phyloP scores from a whole-genome alignment of 768 basidiomycete species.

The Suillus variegatus region DNA sequence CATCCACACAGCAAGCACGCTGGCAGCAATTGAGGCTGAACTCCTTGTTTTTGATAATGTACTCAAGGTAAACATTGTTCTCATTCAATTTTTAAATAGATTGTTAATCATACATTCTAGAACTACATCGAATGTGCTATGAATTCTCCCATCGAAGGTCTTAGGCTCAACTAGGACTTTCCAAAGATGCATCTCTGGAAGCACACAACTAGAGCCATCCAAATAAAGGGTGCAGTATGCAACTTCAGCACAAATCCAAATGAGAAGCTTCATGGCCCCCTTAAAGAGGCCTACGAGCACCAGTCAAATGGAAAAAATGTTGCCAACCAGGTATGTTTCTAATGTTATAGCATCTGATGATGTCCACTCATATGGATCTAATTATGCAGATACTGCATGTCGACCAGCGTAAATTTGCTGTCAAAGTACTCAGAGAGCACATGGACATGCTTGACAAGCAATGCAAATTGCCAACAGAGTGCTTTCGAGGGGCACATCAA shows the following conservation, averaged over 20 bases:
- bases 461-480: background rate
- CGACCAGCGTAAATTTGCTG: background rate
- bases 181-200: background rate
- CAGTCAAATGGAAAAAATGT: background rate
- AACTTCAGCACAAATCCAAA: too few relatives aligned
- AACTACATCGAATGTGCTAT: too few relatives aligned
- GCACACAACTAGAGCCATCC: background rate
- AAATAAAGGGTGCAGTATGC: background rate
- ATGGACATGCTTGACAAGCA: background rate
- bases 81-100: too few relatives aligned
- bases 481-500: constrained; percentile 2
- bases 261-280: too few relatives aligned
- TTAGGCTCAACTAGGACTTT: background rate
- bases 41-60: constrained; percentile 17
- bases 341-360: too few relatives aligned
- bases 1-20: constrained; percentile 32
- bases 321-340: too few relatives aligned
- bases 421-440: background rate
- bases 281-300: too few relatives aligned
- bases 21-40: constrained; percentile 20
- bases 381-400: background rate
- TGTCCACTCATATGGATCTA: too few relatives aligned
- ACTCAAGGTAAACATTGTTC: constrained; percentile 20
- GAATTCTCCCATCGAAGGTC: too few relatives aligned
- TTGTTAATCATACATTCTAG: too few relatives aligned